phyloP scores from a whole-genome alignment of 352 stramenopile species.

The Aphanomyces euteiches region DNA sequence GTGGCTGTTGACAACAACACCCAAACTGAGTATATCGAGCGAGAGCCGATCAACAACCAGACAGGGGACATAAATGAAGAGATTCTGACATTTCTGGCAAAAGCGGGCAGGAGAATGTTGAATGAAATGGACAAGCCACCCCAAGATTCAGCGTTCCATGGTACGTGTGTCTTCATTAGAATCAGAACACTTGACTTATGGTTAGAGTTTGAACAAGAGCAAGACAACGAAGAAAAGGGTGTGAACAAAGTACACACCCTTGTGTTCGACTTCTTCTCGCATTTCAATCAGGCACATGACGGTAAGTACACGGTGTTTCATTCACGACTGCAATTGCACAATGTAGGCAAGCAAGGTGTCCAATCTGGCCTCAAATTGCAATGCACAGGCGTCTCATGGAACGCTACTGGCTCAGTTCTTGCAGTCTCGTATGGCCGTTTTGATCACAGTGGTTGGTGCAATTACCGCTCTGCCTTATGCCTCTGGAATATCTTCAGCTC shows the following conservation, averaged over 20 bases:
- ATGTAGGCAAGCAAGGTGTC: conserved; percentile 28
- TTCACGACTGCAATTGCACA: no score
- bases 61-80: conserved; percentile 40
- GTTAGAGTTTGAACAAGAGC: conserved; percentile 52
- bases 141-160: conserved; percentile 45
- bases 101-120: conserved; percentile 52
- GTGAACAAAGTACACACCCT: conserved; percentile 59
- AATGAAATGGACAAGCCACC: conserved; percentile 50
- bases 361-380: conserved; percentile 52
- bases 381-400: conserved; percentile 84
- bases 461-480: conserved; percentile 80
- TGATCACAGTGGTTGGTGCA: conserved; percentile 84
- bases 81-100: conserved; percentile 41
- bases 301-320: not conserved
- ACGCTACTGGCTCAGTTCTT: conserved; percentile 74
- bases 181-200: not conserved
- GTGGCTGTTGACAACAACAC: conserved; percentile 13
- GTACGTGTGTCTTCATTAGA: conserved; percentile 28
- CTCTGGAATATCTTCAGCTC: conserved; percentile 82
- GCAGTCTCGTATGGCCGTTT: conserved; percentile 81
- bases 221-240: conserved; percentile 63
- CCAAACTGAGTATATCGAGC: conserved; percentile 24
- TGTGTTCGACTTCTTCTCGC: conserved; percentile 66
- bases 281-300: conserved; percentile 45
- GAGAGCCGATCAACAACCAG: not conserved